These are phyloP conservation scores for Eragrostis curvula DNA, from an alignment of 176 grass and related monocot genomes.

Conservation along the genomic window DNA sequence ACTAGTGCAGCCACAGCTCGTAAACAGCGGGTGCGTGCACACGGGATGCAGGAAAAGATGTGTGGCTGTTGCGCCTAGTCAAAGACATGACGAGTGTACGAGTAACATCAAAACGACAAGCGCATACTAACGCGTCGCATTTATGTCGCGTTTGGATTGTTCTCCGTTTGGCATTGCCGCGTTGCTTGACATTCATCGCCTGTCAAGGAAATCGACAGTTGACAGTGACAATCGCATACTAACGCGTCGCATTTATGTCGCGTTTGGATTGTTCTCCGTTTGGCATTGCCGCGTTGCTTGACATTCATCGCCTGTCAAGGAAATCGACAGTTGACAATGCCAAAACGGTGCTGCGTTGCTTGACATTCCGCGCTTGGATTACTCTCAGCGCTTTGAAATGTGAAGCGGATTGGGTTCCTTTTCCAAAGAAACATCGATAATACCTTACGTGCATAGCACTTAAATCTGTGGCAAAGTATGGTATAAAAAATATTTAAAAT, in stretches of 20 bases:
- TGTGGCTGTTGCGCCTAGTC: background rate
- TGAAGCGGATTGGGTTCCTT: slow-evolving; percentile 25
- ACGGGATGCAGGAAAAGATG: background rate
- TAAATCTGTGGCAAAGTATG: background rate
- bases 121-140: background rate
- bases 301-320: background rate
- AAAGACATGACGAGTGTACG: background rate
- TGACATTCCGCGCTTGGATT: too few relatives aligned
- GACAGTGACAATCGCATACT: too few relatives aligned
- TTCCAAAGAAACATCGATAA: background rate
- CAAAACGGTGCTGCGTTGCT: too few relatives aligned
- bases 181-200: background rate
- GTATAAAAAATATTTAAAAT: background rate
- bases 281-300: background rate
- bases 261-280: background rate
- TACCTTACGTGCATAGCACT: background rate
- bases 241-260: background rate
- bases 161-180: background rate
- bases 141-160: background rate
- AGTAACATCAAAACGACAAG: slow-evolving; percentile 9
- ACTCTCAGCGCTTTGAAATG: background rate
- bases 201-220: background rate
- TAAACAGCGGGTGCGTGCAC: background rate
- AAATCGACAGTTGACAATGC: background rate
- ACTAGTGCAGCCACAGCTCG: background rate